Evolutionary conservation across 2,329 filamentous ascomycete genomes (phyloP).

Genomic region (Fusarium napiforme): DNA sequence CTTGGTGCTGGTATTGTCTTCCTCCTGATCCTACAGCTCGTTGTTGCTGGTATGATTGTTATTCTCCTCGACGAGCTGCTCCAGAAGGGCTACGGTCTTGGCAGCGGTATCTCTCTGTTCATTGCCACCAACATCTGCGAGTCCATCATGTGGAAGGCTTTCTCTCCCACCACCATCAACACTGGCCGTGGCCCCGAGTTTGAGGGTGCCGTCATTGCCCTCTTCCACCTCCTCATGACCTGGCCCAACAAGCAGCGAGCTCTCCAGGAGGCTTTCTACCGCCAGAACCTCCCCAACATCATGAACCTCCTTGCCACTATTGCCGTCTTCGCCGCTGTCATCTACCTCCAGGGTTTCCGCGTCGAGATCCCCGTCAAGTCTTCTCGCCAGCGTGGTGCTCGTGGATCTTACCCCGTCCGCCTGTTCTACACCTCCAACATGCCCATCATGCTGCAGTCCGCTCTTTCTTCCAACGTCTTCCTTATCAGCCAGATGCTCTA

Average conservation of each 20-base stretch:
- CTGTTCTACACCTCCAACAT: constrained; percentile 99
- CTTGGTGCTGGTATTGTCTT: constrained; percentile 98
- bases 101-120: constrained; percentile 98
- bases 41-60: constrained; percentile 97
- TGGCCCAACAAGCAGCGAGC: constrained; percentile 99
- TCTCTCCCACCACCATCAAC: constrained; percentile 99
- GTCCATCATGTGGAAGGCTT: constrained; percentile 99
- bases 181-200: constrained; percentile 99
- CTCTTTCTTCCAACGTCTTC: constrained; percentile 98
- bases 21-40: constrained; percentile 96
- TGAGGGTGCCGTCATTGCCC: constrained; percentile 96
- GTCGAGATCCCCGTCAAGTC: constrained; percentile 99
- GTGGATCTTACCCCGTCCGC: constrained; percentile 96
- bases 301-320: constrained; percentile 98
- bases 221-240: constrained; percentile 97
- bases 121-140: constrained; percentile 99
- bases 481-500: constrained; percentile 99
- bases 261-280: constrained; percentile 98
- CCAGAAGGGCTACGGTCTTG: constrained; percentile 98
- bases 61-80: constrained; percentile 99
- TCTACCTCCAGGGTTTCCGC: constrained; percentile 99
- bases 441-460: constrained; percentile 99
- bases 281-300: constrained; percentile 99
- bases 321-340: constrained; percentile 93
- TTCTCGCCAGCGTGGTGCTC: constrained; percentile 97